Evolutionary conservation across 495 filamentous ascomycete genomes (phyloP).

Genomic region (Penicillium atrosanguineum): DNA sequence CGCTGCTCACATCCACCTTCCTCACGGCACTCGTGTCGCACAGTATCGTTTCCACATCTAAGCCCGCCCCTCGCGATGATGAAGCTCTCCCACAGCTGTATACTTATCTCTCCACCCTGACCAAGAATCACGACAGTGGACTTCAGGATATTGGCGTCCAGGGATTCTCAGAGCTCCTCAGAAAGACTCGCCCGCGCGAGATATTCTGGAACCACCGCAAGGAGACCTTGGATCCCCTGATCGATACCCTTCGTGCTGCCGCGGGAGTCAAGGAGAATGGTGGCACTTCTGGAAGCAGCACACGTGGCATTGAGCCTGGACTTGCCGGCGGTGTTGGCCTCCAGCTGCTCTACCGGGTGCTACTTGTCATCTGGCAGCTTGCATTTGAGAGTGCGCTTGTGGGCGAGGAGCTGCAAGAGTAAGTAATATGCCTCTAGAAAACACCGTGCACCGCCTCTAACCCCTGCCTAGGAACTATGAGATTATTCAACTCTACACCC

Average conservation of each 20-base stretch:
- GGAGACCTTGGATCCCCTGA: slow-evolving; percentile 77
- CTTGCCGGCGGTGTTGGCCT: slow-evolving; percentile 81
- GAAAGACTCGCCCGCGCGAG: slow-evolving; percentile 68
- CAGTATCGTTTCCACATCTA: slow-evolving; percentile 57
- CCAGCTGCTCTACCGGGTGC: slow-evolving; percentile 90
- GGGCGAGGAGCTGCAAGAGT: slow-evolving; percentile 85
- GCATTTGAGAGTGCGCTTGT: slow-evolving; percentile 84
- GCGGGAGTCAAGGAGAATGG: slow-evolving; percentile 69
- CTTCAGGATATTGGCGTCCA: slow-evolving; percentile 95
- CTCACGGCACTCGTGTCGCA: slow-evolving; percentile 76
- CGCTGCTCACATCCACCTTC: slow-evolving; percentile 85
- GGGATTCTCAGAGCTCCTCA: slow-evolving; percentile 83
- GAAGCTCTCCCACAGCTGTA: slow-evolving; percentile 83
- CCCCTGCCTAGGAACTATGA: slow-evolving; percentile 70
- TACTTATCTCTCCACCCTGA: slow-evolving; percentile 74
- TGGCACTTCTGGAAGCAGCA: slow-evolving; percentile 66
- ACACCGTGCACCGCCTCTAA: slow-evolving; percentile 4
- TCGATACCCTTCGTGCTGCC: slow-evolving; percentile 79
- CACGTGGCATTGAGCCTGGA: slow-evolving; percentile 58
- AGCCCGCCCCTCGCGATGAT: slow-evolving; percentile 56
- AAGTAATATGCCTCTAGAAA: slow-evolving; percentile 24
- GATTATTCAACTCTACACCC: slow-evolving; percentile 83
- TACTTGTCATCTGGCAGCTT: slow-evolving; percentile 91
- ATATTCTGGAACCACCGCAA: slow-evolving; percentile 85
- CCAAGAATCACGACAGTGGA: slow-evolving; percentile 78